phyloP scores from a whole-genome alignment of 1,139 yeast genomes.

The Komagataea norvegica region DNA sequence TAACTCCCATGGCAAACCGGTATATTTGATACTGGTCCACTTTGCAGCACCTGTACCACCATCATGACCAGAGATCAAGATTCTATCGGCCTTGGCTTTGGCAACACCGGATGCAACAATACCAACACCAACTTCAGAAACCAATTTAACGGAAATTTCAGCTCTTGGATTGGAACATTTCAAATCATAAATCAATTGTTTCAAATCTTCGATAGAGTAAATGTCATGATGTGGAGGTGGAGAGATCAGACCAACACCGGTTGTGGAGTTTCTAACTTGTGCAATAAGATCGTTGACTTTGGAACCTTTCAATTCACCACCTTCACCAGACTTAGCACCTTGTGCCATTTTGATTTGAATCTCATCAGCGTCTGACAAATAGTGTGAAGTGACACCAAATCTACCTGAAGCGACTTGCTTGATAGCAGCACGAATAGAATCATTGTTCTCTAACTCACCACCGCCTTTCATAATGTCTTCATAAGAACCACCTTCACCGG shows the following conservation, averaged over 20 bases:
- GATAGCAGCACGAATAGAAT: slow-evolving; percentile 96
- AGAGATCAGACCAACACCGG: slow-evolving; percentile 94
- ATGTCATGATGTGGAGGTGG: slow-evolving; percentile 99
- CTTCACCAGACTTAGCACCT: slow-evolving; percentile 99
- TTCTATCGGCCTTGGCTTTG: slow-evolving; percentile 96
- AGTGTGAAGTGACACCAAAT: slow-evolving; percentile 95
- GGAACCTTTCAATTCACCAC: slow-evolving; percentile 93
- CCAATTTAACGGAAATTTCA: slow-evolving; percentile 92
- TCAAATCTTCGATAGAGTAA: slow-evolving; percentile 95
- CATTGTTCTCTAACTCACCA: slow-evolving; percentile 75
- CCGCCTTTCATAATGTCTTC: slow-evolving; percentile 88
- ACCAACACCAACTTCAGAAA: slow-evolving; percentile 98
- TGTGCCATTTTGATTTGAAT: slow-evolving; percentile 98
- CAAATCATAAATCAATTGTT: slow-evolving; percentile 92
- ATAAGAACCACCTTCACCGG: slow-evolving; percentile 91
- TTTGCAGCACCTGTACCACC: slow-evolving; percentile 99
- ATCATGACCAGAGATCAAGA: slow-evolving; percentile 93
- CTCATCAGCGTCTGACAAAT: slow-evolving; percentile 94
- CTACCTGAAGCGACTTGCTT: slow-evolving; percentile 98
- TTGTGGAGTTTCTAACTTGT: slow-evolving; percentile 93
- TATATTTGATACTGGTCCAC: slow-evolving; percentile 94
- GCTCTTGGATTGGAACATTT: slow-evolving; percentile 97
- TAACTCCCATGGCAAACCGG: slow-evolving; percentile 98
- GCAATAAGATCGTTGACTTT: slow-evolving; percentile 88
- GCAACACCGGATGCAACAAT: slow-evolving; percentile 99